Evolutionary conservation across 768 basidiomycete species (phyloP), one percentile per base, ranked within the genome.

Genomic region (Botryobasidium botryosum): DNA sequence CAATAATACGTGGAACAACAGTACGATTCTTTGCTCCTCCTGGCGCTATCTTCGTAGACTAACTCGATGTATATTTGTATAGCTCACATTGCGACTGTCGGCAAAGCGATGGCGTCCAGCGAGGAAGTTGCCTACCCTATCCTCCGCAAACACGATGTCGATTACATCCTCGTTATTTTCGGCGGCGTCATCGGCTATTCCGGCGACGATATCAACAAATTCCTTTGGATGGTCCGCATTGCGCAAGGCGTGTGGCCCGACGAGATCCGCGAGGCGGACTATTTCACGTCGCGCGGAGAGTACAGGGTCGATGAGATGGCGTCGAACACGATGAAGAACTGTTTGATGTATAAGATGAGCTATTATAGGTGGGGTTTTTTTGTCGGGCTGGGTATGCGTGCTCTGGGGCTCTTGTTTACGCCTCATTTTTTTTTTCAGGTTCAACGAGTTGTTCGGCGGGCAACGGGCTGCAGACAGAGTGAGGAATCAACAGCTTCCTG

Each of bases 1-100:
- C 62, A 97, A 99, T 65, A 96, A 97, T 59, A 99, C 94, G 1
- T 97, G 94, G 94, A 97, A 99, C 63, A 97, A 97, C 64, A 99
- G 90, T 84, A 56, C 56, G 84, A 70, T 2, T 40, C 43, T 15
- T 50, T n/a, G 20, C 25, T 35, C 21, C 4, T 43, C 5, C 15
- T 44, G 36, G 23, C n/a, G 24, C 24, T 43, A 32, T 40, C 32
- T 39, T 36, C 24, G 35, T 13, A 47, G 31, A 27, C 23, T 40
- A 15, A 24, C 40, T 40, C 10, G 12, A n/a, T 23, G 12, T 36
- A 18, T 18, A 4, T 45, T 23, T 48, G 29, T 51, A 25, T 50
- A 86, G 87, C 91, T 35, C 91, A 94, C 60, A 97, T 97, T 51
- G 94, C 94, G 1, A 99, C 92, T 15, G 94, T 99, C 46, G 94